Evolutionary conservation across 441 rosid genomes (phyloP).

Genomic region (Erysimum cheiri): DNA sequence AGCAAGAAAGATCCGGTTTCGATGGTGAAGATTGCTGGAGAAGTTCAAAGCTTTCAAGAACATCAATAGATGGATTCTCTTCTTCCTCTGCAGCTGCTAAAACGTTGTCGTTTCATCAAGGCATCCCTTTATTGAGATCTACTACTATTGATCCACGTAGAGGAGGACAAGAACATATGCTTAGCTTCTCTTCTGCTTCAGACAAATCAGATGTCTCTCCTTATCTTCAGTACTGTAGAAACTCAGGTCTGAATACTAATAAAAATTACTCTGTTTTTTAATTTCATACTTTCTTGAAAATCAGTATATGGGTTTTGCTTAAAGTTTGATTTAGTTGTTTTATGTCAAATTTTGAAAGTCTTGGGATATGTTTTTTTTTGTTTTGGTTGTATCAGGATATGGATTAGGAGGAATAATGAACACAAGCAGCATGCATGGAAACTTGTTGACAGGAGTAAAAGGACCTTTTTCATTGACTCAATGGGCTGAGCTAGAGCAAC

Average conservation of each 20-base stretch:
- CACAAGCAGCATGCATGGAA: slow-evolving; percentile 57
- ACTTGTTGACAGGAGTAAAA: slow-evolving; percentile 50
- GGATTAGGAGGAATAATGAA: slow-evolving; percentile 64
- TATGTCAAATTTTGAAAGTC: not conserved
- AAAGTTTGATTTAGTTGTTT: slow-evolving; percentile 31
- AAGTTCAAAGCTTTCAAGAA: slow-evolving; percentile 51
- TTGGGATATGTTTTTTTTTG: slow-evolving; percentile 1
- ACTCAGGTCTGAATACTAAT: slow-evolving; percentile 48
- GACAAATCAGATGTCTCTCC: slow-evolving; percentile 57
- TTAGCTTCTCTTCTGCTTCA: slow-evolving; percentile 57
- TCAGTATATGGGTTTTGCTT: too few relatives aligned
- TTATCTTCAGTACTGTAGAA: slow-evolving; percentile 46
- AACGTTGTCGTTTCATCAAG: slow-evolving; percentile 58
- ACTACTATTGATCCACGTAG: slow-evolving; percentile 41
- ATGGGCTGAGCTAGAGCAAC: slow-evolving; percentile 92
- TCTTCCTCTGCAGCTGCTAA: slow-evolving; percentile 34
- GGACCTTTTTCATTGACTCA: slow-evolving; percentile 85
- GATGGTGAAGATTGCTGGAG: slow-evolving; percentile 59
- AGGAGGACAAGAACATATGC: slow-evolving; percentile 59
- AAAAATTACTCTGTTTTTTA: slow-evolving; percentile 2
- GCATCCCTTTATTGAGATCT: slow-evolving; percentile 59
- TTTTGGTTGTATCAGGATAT: slow-evolving; percentile 42
- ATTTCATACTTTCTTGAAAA: too few relatives aligned
- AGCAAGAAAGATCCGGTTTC: slow-evolving; percentile 59
- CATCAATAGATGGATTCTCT: slow-evolving; percentile 42